Conservation (phyloP, 2,329 filamentous ascomycete species). For the Trichophyton schoenleinii region DNA sequence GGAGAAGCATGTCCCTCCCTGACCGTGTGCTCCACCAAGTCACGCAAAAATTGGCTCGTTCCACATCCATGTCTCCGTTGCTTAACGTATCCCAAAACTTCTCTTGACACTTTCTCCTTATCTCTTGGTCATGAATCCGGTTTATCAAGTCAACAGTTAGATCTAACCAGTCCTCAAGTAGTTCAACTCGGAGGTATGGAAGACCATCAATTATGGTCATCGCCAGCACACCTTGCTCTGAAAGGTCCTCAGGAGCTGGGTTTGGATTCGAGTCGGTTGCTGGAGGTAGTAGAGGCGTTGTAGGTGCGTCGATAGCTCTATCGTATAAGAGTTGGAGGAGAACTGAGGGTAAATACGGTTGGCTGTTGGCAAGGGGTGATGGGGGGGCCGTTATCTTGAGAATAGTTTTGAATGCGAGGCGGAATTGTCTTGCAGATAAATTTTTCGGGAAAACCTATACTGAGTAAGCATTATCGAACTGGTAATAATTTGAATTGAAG, state of each 20-base stretch:
- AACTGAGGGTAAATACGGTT: conserved; percentile 67
- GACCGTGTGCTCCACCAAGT: conserved; percentile 70
- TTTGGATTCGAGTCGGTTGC: conserved; percentile 23
- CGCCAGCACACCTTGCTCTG: conserved; percentile 65
- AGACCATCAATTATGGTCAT: conserved; percentile 69
- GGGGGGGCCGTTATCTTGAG: conserved; percentile 72
- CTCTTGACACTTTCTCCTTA: conserved; percentile 54
- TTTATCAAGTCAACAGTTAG: conserved; percentile 57
- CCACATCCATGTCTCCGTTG: conserved; percentile 77
- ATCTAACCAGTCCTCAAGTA: conserved; percentile 71
- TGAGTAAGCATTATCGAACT: neutral
- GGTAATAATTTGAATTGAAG: neutral
- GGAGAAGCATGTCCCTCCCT: conserved; percentile 39
- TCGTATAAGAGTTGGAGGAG: conserved; percentile 66
- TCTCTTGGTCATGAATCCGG: conserved; percentile 45
- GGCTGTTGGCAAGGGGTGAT: conserved; percentile 56
- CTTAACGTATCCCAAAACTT: conserved; percentile 70
- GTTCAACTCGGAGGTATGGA: conserved; percentile 55
- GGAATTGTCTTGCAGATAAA: conserved; percentile 73
- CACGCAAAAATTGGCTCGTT: conserved; percentile 64
- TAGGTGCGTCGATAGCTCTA: conserved; percentile 46
- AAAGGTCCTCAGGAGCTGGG: conserved; percentile 32
- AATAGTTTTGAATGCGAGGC: conserved; percentile 74
- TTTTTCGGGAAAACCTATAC: conserved; percentile 57
- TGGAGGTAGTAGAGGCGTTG: conserved; percentile 32